Conservation (phyloP, 1,139 yeast genomes). For the Trichomonascaceae sp. region DNA sequence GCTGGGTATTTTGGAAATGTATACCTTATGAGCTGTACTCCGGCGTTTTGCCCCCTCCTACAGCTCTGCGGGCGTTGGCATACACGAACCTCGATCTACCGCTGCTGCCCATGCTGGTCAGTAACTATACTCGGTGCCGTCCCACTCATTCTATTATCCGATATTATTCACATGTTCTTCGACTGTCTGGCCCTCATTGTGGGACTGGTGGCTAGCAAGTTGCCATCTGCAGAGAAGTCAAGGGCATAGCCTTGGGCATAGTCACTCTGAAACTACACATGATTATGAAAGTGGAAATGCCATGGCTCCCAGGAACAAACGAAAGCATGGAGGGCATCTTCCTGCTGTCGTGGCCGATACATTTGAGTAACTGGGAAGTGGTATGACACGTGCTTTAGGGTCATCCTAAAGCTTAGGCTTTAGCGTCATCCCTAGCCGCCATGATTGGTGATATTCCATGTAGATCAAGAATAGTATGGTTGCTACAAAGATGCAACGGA, state of each 20-base stretch:
- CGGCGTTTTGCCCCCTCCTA: slow-evolving; percentile 27
- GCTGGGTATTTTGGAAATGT: slow-evolving; percentile 1
- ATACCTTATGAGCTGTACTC: slow-evolving; percentile 20
- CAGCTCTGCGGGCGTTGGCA: slow-evolving; percentile 22
- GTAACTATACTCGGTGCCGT: slow-evolving; percentile 67
- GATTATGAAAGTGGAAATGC: slow-evolving; percentile 11
- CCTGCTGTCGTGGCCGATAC: neutral
- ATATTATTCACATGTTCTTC: slow-evolving; percentile 89
- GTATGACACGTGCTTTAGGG: no score
- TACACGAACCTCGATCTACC: no score
- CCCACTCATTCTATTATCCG: slow-evolving; percentile 84
- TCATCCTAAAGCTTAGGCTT: no score
- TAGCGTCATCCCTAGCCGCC: no score
- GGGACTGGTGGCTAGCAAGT: slow-evolving; percentile 75
- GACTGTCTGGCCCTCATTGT: slow-evolving; percentile 85
- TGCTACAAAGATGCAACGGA: no score
- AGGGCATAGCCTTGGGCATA: slow-evolving; percentile 24
- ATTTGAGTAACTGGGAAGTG: neutral
- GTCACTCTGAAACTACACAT: slow-evolving; percentile 11
- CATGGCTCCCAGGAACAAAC: no score
- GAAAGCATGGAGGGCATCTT: neutral
- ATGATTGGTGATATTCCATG: no score
- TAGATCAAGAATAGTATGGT: no score
- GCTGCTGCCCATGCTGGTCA: no score
- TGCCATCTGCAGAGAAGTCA: slow-evolving; percentile 57